Evolutionary conservation across 495 filamentous ascomycete genomes (phyloP).

Genomic region (Elaphomyces granulatus): DNA sequence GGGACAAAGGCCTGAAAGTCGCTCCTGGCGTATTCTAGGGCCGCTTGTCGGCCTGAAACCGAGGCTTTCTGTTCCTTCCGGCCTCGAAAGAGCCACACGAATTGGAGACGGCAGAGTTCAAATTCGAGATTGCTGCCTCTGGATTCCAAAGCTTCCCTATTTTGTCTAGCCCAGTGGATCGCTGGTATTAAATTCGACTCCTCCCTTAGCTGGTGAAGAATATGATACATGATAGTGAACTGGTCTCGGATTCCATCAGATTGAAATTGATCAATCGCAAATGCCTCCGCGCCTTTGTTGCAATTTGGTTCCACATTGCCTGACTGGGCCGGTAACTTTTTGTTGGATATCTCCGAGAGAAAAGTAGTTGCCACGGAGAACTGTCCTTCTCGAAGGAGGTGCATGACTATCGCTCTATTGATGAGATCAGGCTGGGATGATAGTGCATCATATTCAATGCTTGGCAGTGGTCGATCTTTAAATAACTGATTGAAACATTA

Average conservation of each 20-base stretch:
- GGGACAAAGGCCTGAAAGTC: constrained; percentile 52
- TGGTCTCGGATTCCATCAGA: constrained; percentile 56
- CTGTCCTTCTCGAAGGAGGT: constrained; percentile 85
- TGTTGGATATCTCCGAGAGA: constrained; percentile 42
- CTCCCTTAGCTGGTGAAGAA: constrained; percentile 59
- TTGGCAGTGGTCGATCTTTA: constrained; percentile 59
- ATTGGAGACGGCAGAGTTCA: constrained; percentile 76
- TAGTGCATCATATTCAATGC: constrained; percentile 68
- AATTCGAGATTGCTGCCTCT: constrained; percentile 91
- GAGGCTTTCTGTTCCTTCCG: constrained; percentile 16
- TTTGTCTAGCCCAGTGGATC: constrained; percentile 67
- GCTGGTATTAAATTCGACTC: constrained; percentile 61
- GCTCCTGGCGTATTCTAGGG: constrained; percentile 56
- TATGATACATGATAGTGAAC: constrained; percentile 82
- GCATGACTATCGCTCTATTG: constrained; percentile 91
- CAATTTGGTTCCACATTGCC: constrained; percentile 4
- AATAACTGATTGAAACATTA: constrained; percentile 41
- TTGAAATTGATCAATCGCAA: constrained; percentile 42
- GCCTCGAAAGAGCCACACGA: constrained; percentile 63
- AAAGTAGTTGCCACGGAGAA: constrained; percentile 79
- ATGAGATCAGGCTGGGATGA: constrained; percentile 59
- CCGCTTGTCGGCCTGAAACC: constrained; percentile 34
- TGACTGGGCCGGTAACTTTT: constrained; percentile 16
- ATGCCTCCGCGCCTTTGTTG: constrained; percentile 11
- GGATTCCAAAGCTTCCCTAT: constrained; percentile 54